Conservation (phyloP, 345 rosid species). For the Salix koriyanagi region DNA sequence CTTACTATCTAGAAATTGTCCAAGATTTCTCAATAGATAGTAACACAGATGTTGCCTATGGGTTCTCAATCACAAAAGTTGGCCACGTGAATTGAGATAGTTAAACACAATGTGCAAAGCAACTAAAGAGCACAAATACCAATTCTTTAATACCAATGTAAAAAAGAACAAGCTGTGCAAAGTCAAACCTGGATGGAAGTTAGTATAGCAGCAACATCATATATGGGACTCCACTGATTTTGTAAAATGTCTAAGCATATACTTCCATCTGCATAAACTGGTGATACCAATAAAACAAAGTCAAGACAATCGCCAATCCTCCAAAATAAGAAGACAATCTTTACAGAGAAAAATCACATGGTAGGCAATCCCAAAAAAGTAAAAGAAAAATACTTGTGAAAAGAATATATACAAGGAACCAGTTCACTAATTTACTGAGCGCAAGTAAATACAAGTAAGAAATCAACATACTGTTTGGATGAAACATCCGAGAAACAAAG, state of each 20-base stretch:
- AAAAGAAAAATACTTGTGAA: neutral
- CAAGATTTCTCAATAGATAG: neutral
- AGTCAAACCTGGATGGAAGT: constrained; percentile 81
- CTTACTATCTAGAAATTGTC: neutral
- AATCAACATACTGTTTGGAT: constrained; percentile 55
- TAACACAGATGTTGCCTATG: no score
- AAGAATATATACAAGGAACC: neutral
- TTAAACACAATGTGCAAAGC: neutral
- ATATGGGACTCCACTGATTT: constrained; percentile 98
- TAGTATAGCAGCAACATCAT: constrained; percentile 96
- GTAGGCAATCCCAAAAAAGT: neutral
- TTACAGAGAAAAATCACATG: neutral
- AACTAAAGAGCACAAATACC: neutral
- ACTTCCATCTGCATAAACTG: constrained; percentile 97
- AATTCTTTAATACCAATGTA: neutral
- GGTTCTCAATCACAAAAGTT: neutral
- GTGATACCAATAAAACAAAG: neutral
- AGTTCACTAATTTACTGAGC: neutral
- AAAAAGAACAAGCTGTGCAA: neutral
- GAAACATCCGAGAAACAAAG: constrained; percentile 65
- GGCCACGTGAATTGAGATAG: neutral
- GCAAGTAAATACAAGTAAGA: neutral
- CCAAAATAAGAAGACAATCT: neutral
- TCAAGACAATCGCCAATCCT: neutral
- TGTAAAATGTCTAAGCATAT: constrained; percentile 91